These are phyloP conservation scores for Suillus weaverae DNA, from an alignment of 768 basidiomycete genomes.

Conservation along the genomic window DNA sequence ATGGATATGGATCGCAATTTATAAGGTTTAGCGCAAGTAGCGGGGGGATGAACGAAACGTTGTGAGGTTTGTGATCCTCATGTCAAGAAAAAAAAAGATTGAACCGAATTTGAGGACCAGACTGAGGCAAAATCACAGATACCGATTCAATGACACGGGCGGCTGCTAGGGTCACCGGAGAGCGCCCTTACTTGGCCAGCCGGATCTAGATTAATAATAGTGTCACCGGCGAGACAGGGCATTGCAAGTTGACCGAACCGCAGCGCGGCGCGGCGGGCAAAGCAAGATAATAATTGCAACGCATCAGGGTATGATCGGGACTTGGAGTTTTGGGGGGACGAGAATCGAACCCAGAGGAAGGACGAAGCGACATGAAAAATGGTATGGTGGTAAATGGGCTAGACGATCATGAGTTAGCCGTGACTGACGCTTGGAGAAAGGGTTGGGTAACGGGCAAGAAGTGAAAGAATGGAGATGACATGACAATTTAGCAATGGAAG, in stretches of 20 bases:
- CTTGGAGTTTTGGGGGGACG: constrained; percentile 6
- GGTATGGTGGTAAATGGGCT: constrained; percentile 26
- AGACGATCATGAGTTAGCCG: constrained; percentile 5
- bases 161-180: constrained; percentile 11
- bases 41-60: constrained; percentile 37
- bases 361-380: constrained; percentile 23
- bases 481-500: constrained; percentile 5
- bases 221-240: not conserved
- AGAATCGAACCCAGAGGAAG: constrained; percentile 1
- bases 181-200: constrained; percentile 25
- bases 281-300: constrained; percentile 16
- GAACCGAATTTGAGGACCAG: constrained; percentile 6
- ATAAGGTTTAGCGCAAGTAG: constrained; percentile 26
- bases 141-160: constrained; percentile 3
- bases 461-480: constrained; percentile 9
- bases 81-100: constrained; percentile 17
- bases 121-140: constrained; percentile 12
- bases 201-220: constrained; percentile 29
- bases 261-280: constrained; percentile 24
- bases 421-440: constrained; percentile 2
- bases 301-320: constrained; percentile 14
- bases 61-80: constrained; percentile 21
- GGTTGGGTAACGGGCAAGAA: constrained; percentile 28
- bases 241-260: constrained; percentile 24
- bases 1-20: constrained; percentile 13